phyloP scores from a whole-genome alignment of 2,329 filamentous ascomycete genomes.

The Clonostachys solani region DNA sequence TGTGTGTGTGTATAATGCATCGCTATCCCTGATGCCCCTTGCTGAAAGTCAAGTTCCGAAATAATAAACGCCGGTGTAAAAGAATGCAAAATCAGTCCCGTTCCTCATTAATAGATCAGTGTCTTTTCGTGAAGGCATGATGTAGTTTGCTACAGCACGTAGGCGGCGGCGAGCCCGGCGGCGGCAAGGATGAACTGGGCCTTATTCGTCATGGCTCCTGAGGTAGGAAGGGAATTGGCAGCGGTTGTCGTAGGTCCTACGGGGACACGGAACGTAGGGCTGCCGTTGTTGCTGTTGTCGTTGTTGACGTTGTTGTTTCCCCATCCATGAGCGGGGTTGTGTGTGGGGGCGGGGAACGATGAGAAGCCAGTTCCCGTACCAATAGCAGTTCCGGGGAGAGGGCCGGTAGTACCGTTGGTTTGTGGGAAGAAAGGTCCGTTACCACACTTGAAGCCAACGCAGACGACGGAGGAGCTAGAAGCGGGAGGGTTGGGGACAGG shows the following conservation, averaged over 20 bases:
- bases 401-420: slow-evolving; percentile 10
- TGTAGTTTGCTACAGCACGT: slow-evolving; percentile 28
- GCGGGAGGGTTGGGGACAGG: slow-evolving; percentile 2
- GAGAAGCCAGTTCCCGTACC: too few species aligned
- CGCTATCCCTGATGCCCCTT: too few species aligned
- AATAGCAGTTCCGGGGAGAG: slow-evolving; percentile 6
- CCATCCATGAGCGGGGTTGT: too few species aligned
- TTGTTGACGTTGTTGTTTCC: background rate
- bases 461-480: too few species aligned
- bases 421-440: slow-evolving; percentile 6
- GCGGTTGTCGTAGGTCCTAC: background rate
- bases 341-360: too few species aligned
- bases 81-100: too few species aligned
- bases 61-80: too few species aligned
- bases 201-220: slow-evolving; percentile 19
- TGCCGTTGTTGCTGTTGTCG: background rate
- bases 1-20: too few species aligned
- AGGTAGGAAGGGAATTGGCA: slow-evolving; percentile 14
- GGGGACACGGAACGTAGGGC: background rate
- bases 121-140: too few species aligned
- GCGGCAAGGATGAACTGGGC: slow-evolving; percentile 27
- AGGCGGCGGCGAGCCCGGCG: slow-evolving; percentile 30
- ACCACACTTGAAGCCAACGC: too few species aligned
- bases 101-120: too few species aligned
- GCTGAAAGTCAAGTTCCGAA: too few species aligned